A percentile compares a stretch with the other conserved stretches of the same genome.
Conservation (phyloP, 2,329 filamentous ascomycete species). For the Fusarium sp. region DNA sequence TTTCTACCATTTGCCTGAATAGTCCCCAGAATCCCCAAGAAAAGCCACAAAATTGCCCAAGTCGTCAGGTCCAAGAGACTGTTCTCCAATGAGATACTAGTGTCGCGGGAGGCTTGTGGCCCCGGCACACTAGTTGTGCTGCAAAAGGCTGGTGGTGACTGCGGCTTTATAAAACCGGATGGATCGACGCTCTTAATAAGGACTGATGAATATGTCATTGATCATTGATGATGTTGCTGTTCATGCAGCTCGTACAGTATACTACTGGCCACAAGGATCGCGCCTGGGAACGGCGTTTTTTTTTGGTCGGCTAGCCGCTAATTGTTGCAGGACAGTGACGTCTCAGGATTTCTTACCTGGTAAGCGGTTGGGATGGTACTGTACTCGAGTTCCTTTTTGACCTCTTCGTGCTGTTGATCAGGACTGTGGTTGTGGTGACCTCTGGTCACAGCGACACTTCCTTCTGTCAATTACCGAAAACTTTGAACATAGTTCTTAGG, state of each 20-base stretch:
- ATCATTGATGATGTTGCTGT: constrained; percentile 5
- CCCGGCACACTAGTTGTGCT: constrained; percentile 33
- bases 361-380: not conserved
- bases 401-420: constrained; percentile 1
- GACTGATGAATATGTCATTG: constrained; percentile 23
- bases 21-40: constrained; percentile 25
- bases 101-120: constrained; percentile 44
- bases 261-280: constrained; percentile 3
- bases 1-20: constrained; percentile 5
- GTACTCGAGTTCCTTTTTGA: not conserved
- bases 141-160: constrained; percentile 13
- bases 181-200: constrained; percentile 35
- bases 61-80: constrained; percentile 22
- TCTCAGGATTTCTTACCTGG: not conserved
- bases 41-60: constrained; percentile 30
- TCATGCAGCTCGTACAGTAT: constrained; percentile 4
- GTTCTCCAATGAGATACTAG: constrained; percentile 41
- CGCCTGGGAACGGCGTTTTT: constrained; percentile 8
- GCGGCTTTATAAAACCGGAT: constrained; percentile 32
- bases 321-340: constrained; percentile 3
- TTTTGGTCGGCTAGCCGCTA: constrained; percentile 9
- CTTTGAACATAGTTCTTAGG: not conserved
- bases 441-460: not conserved
- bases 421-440: not conserved
- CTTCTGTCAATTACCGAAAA: not conserved